These are phyloP conservation scores for Scedosporium boydii DNA, from an alignment of 2,329 filamentous ascomycete species.

Conservation along the genomic window DNA sequence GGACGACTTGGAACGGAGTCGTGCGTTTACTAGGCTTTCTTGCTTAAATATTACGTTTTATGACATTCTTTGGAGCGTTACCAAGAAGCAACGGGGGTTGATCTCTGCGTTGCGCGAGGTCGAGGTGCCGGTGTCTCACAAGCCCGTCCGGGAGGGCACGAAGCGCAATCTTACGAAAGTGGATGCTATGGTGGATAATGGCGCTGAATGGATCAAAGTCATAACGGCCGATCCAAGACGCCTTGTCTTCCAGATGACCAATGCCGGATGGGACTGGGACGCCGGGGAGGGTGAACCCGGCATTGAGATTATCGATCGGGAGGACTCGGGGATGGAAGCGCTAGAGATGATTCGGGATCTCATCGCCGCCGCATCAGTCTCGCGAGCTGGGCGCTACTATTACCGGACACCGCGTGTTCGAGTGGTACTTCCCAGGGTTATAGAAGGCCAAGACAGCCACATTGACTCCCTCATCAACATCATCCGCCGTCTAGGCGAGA, in stretches of 20 bases:
- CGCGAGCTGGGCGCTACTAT: constrained; percentile 19
- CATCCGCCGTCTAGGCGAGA: constrained; percentile 16
- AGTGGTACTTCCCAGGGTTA: constrained; percentile 24
- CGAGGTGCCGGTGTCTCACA: background rate
- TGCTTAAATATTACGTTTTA: constrained; percentile 8
- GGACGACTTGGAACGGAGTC: background rate
- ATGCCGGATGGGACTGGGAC: constrained; percentile 32
- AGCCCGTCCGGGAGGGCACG: background rate
- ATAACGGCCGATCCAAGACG: constrained; percentile 21
- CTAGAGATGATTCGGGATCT: constrained; percentile 20
- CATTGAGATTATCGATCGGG: constrained; percentile 24
- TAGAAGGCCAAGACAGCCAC: constrained; percentile 16
- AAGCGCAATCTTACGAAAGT: constrained; percentile 4
- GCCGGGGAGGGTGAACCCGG: constrained; percentile 18
- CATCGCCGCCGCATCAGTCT: constrained; percentile 24
- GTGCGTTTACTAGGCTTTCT: constrained; percentile 4
- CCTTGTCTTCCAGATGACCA: constrained; percentile 28
- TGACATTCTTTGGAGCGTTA: constrained; percentile 4
- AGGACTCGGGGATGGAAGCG: constrained; percentile 20
- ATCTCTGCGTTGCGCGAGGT: constrained; percentile 3
- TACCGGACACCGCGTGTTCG: constrained; percentile 25
- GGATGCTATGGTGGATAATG: constrained; percentile 21
- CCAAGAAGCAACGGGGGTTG: constrained; percentile 4
- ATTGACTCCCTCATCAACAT: constrained; percentile 22
- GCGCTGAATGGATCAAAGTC: constrained; percentile 23